Base-by-base conservation (phyloP, 306 rosid genomes). In the Chamaecrista fasciculata region DNA sequence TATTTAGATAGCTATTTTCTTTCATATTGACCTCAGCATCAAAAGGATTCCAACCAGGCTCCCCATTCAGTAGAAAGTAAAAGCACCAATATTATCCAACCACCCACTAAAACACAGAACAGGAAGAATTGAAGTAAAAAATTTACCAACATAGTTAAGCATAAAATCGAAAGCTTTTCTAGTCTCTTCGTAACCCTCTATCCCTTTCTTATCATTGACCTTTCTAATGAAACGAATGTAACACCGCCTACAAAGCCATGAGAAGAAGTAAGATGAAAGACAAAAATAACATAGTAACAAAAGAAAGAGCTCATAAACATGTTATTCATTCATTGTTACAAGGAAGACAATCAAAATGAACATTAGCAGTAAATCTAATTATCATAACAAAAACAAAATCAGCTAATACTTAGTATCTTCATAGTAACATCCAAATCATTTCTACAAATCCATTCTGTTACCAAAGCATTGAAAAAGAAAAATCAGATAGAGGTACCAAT, bases 171-270 rank as follows among this genome's bases (percentile, higher is more conserved):
- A 94, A 71, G 98, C 98, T 86, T 94, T 94, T 82, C 87, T 90
- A 15, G 98, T 94, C 83, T 94, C 98, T 78, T 94, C 98, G 79
- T 90, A 97, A 78, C 98, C 98, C 79, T 94, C 98, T 50, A 79
- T 24, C 55, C 98, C 97, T 79, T 83, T 94, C 82, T 80, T 82
- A 43, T 94, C 97, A 74, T 94, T 94, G 62, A 53, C 90, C 83
- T 85, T 94, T 82, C 87, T 88, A 66, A 94, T 90, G 78, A 90
- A 94, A 69, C 89, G 95, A 77, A 90, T 94, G 84, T 94, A 94
- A 80, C 96, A 94, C 55, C 92, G 79, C 97, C 98, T 93, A 58
- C 59, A 75, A 80, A 57, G 44, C 52, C 75, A 25, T 58, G 56
- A 80, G 65, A 71, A 75, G 62, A 66, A 67, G 72, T 39, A 74